These are phyloP conservation scores for Dujonia santamariae DNA, from an alignment of 1,139 yeast species.

Conservation along the genomic window DNA sequence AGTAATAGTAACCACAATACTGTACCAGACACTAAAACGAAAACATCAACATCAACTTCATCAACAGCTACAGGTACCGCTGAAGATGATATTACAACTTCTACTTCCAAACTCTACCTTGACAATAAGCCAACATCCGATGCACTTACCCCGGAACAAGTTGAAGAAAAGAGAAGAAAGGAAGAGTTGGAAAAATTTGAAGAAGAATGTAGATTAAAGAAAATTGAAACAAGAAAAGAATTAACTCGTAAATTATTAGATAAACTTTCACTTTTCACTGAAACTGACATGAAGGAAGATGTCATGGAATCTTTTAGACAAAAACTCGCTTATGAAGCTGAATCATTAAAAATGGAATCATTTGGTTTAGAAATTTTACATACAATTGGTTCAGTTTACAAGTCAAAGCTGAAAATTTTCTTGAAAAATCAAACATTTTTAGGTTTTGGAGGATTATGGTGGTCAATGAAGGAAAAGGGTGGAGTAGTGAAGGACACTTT, in stretches of 20 bases:
- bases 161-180: conserved; percentile 45
- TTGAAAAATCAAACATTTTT: conserved; percentile 65
- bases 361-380: conserved; percentile 90
- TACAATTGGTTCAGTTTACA: conserved; percentile 76
- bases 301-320: conserved; percentile 66
- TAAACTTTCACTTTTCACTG: conserved; percentile 74
- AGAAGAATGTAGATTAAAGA: conserved; percentile 69
- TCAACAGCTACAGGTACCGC: not conserved
- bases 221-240: conserved; percentile 67
- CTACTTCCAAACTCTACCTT: conserved; percentile 4
- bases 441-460: conserved; percentile 83
- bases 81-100: conserved; percentile 2
- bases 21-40: not conserved
- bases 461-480: conserved; percentile 83
- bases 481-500: conserved; percentile 82
- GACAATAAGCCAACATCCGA: conserved; percentile 5
- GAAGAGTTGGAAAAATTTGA: conserved; percentile 75
- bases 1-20: not conserved
- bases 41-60: not conserved
- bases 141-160: conserved; percentile 31
- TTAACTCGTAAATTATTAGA: conserved; percentile 64
- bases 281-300: conserved; percentile 70
- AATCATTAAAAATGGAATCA: conserved; percentile 86
- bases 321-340: conserved; percentile 80
- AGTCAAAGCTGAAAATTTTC: conserved; percentile 60